Base-by-base conservation (phyloP, 495 filamentous ascomycete species). In the Penicillium verhagenii region DNA sequence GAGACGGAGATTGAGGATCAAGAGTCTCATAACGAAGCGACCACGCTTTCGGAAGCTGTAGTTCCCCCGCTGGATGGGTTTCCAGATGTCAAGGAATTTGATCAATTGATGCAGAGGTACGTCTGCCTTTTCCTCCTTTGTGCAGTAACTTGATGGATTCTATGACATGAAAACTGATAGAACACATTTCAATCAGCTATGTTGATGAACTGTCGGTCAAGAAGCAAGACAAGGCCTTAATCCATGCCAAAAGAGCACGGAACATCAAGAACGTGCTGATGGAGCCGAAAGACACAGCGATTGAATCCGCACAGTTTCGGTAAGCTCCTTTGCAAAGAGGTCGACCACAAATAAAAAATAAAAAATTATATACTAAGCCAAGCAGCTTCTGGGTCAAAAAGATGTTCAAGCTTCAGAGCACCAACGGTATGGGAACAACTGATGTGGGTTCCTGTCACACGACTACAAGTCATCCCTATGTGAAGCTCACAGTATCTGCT, bases 211-310 rank as follows among this genome's bases (percentile, higher is more conserved):
- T 84, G 23, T 84, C 81, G 4, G 67, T 77, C 23, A 83, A 83
- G 58, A 84, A 84, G 52, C 79, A 79, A 59, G 81, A 84, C 58
- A 84, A 84, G 51, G 81, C 81, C 4, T 68, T 84, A 52, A 84
- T 84, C 20, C 77, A 80, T 55, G 72, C 79, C 16, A 74, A 70
- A 56, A 70, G 80, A 58, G 80, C 79, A 20, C 71, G 79, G 25
- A 81, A 83, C 53, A 83, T 84, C 33, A 67, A 63, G 46, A 74
- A 71, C n/a, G 80, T 82, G 38, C 56, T 83, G 47, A 71, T 71
- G 47, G 80, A 84, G 29, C 78, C 78, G 4, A 82, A 82, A 58
- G 77, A 80, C 47, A 83, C 81, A n/a, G 77, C 77, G 14, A 72
- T 82, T 52, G 81, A 82, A 59, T 79, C 78, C 46, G 81, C 81